Evolutionary conservation across 2,329 filamentous ascomycete species (phyloP).

Genomic region (Beauveria sp.): DNA sequence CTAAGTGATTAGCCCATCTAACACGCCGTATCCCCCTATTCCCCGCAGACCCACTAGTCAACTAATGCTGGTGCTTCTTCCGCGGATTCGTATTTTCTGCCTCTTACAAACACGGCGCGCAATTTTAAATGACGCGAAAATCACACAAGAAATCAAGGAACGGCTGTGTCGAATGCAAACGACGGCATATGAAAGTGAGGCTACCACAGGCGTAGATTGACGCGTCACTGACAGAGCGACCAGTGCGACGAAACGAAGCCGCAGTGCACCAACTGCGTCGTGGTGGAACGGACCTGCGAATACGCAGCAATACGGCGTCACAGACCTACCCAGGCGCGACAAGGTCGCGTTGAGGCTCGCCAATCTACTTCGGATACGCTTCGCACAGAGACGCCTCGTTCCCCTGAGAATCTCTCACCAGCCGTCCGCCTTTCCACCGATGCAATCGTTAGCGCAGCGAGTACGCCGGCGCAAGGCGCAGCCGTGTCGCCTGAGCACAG

Average conservation of each 20-base stretch:
- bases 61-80: background rate
- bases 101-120: background rate
- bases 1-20: no score
- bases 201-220: no score
- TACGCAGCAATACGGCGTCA: conserved; percentile 1
- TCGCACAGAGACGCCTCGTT: background rate
- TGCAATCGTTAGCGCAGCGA: background rate
- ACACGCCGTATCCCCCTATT: background rate
- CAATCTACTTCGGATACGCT: background rate
- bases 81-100: background rate
- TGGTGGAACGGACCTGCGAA: conserved; percentile 5
- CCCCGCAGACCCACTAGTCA: background rate
- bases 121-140: background rate
- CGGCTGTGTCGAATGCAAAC: conserved; percentile 27
- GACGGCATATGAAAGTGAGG: conserved; percentile 26
- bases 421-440: background rate
- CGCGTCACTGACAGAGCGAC: conserved; percentile 11
- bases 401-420: background rate
- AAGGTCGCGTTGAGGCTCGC: background rate
- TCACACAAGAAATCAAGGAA: conserved; percentile 27
- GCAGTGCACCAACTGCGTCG: conserved; percentile 26
- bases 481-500: background rate
- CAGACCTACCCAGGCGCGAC: background rate
- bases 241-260: conserved; percentile 31
- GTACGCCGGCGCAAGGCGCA: background rate